Conservation (phyloP, 805 yeast genomes). For the Myxozyma vanderwaltii region DNA sequence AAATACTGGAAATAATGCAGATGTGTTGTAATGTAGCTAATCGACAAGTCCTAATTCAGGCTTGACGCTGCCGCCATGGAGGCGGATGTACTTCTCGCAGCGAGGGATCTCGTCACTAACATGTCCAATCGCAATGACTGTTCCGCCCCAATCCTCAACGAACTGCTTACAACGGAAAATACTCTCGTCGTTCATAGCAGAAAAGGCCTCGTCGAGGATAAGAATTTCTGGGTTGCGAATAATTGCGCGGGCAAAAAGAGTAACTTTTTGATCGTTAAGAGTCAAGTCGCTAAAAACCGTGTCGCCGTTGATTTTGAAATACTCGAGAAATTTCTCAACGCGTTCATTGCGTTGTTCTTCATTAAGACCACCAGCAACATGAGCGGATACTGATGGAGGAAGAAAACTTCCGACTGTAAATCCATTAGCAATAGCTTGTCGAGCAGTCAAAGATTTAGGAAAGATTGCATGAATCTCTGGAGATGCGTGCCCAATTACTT, state of each 20-base stretch:
- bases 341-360: slow-evolving; percentile 43
- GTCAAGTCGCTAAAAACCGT: slow-evolving; percentile 55
- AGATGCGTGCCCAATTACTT: slow-evolving; percentile 78
- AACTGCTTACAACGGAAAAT: slow-evolving; percentile 58
- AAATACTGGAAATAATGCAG: not conserved
- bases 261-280: slow-evolving; percentile 75
- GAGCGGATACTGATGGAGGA: slow-evolving; percentile 50
- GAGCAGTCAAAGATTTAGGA: slow-evolving; percentile 57
- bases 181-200: slow-evolving; percentile 77
- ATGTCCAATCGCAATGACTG: slow-evolving; percentile 82
- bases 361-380: slow-evolving; percentile 24
- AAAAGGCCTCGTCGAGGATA: slow-evolving; percentile 88
- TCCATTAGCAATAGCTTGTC: slow-evolving; percentile 71
- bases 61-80: slow-evolving; percentile 37
- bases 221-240: slow-evolving; percentile 75
- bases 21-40: not conserved
- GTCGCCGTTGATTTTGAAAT: slow-evolving; percentile 51
- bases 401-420: slow-evolving; percentile 64
- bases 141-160: slow-evolving; percentile 61
- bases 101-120: slow-evolving; percentile 75
- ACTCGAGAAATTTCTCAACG: slow-evolving; percentile 51
- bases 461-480: slow-evolving; percentile 93
- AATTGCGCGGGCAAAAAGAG: slow-evolving; percentile 73
- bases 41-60: slow-evolving; percentile 24
- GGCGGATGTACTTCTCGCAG: slow-evolving; percentile 56